phyloP scores from a whole-genome alignment of 2,329 filamentous ascomycete species.

The Pleomassaria siparia region DNA sequence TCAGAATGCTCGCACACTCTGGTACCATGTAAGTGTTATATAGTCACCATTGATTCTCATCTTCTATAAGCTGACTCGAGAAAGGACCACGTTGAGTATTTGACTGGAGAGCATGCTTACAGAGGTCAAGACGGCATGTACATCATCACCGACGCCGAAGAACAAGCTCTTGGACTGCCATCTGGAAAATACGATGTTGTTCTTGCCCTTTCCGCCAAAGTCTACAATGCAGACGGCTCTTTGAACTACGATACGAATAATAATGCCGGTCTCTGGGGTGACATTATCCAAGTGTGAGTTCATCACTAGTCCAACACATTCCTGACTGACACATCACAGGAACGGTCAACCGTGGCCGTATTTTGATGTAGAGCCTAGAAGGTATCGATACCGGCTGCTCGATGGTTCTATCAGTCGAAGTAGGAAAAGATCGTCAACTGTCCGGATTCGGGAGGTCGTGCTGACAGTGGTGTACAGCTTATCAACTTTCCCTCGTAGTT shows the following conservation, averaged over 20 bases:
- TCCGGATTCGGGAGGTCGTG: background rate
- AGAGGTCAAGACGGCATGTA: constrained; percentile 60
- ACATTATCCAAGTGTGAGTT: constrained; percentile 55
- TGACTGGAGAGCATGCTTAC: constrained; percentile 58
- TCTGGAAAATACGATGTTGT: constrained; percentile 57
- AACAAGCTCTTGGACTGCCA: constrained; percentile 54
- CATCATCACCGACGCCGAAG: constrained; percentile 54
- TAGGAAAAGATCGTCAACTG: background rate
- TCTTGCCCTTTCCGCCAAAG: constrained; percentile 53
- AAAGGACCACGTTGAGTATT: constrained; percentile 43
- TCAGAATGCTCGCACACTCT: constrained; percentile 56
- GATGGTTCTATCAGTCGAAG: constrained; percentile 43
- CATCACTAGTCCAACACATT: background rate
- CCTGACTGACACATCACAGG: background rate
- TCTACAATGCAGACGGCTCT: constrained; percentile 55
- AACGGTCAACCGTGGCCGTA: constrained; percentile 64
- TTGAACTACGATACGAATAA: constrained; percentile 52
- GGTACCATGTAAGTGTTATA: constrained; percentile 56
- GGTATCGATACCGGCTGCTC: constrained; percentile 60
- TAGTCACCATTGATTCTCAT: constrained; percentile 18
- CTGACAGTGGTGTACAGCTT: background rate
- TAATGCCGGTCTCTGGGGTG: constrained; percentile 55
- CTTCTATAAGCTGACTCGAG: constrained; percentile 15
- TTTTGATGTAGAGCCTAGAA: constrained; percentile 59
- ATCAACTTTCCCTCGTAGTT: constrained; percentile 18